Percentiles rank a stretch among this genome's conserved stretches.
phyloP scores from a whole-genome alignment of 805 yeast genomes.

The Candida verbasci region DNA sequence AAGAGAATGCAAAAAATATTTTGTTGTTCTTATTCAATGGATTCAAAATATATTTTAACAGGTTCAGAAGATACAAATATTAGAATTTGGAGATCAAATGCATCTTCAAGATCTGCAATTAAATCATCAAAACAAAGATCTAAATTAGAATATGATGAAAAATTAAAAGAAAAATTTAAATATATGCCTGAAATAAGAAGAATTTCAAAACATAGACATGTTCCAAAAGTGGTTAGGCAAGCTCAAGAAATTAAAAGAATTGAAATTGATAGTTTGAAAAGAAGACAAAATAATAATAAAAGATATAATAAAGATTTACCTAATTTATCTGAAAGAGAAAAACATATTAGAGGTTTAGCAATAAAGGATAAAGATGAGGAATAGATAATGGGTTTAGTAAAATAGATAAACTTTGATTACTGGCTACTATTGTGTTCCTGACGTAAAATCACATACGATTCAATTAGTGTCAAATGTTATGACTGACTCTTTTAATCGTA shows the following conservation, averaged over 20 bases:
- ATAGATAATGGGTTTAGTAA: not conserved
- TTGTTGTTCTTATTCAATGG: conserved; percentile 80
- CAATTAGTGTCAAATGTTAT: too few relatives aligned
- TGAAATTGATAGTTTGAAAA: conserved; percentile 69
- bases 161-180: conserved; percentile 86
- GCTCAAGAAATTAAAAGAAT: conserved; percentile 80
- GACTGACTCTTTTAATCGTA: too few relatives aligned
- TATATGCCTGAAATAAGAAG: conserved; percentile 95
- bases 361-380: conserved; percentile 30
- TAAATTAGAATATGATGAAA: conserved; percentile 85
- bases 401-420: not conserved
- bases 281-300: conserved; percentile 79
- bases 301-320: conserved; percentile 66
- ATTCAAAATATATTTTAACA: conserved; percentile 76
- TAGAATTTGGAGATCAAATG: conserved; percentile 86
- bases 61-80: conserved; percentile 98
- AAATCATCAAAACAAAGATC: conserved; percentile 76
- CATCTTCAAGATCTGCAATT: conserved; percentile 78
- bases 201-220: conserved; percentile 86
- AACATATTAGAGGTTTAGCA: conserved; percentile 82
- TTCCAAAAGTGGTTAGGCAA: conserved; percentile 82
- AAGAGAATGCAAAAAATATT: conserved; percentile 96
- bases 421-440: too few relatives aligned
- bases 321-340: conserved; percentile 68
- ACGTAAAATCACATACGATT: too few relatives aligned